These are phyloP conservation scores for Emmonsiellopsis sp. DNA, from an alignment of 2,329 filamentous ascomycete species.

Conservation along the genomic window DNA sequence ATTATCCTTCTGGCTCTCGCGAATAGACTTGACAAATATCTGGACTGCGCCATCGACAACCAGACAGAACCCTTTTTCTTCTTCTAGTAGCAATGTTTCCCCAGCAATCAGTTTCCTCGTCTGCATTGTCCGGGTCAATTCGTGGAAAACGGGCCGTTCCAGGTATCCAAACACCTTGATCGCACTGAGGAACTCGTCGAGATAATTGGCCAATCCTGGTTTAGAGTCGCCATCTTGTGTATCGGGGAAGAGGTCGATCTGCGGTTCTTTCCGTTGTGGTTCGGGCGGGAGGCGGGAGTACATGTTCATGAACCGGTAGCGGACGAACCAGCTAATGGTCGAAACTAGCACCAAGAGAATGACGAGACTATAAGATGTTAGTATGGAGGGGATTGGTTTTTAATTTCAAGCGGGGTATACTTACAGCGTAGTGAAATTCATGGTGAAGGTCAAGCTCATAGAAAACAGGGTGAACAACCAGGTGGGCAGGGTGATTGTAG, in stretches of 20 bases:
- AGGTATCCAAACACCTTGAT: constrained; percentile 99
- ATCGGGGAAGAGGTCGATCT: constrained; percentile 91
- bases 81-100: constrained; percentile 88
- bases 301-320: constrained; percentile 95
- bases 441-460: constrained; percentile 88
- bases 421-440: constrained; percentile 95
- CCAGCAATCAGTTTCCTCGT: constrained; percentile 92
- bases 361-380: constrained; percentile 48
- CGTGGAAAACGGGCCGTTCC: constrained; percentile 92
- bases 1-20: constrained; percentile 25
- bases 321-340: constrained; percentile 84
- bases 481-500: constrained; percentile 80
- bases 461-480: constrained; percentile 85
- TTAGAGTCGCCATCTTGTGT: constrained; percentile 84
- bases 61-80: constrained; percentile 95
- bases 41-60: constrained; percentile 95
- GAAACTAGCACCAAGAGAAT: constrained; percentile 69
- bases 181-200: constrained; percentile 94
- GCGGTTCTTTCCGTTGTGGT: constrained; percentile 89
- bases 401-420: constrained; percentile 18
- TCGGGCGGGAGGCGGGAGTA: constrained; percentile 89
- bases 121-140: constrained; percentile 96
- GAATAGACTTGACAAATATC: constrained; percentile 91
- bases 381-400: too few relatives aligned
- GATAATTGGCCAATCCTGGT: constrained; percentile 84